Base-by-base conservation (phyloP, 352 stramenopile genomes). In the Pythium rishiriense region DNA sequence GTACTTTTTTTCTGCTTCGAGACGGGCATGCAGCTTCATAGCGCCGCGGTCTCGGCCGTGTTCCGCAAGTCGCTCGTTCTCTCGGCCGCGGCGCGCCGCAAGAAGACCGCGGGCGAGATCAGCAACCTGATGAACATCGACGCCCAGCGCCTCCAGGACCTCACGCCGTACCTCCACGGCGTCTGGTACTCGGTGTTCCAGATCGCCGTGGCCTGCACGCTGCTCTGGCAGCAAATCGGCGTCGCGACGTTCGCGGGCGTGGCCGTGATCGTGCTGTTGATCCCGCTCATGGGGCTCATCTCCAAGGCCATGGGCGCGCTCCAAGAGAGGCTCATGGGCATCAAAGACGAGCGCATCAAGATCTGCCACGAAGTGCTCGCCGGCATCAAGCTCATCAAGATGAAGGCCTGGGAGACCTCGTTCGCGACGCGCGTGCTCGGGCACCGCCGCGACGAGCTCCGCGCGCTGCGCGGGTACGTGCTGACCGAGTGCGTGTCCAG, bases 101-200 rank as follows among this genome's bases (percentile, higher is more conserved):
- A 89, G 61, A 80, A 76, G 53, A 94, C 81, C 25, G 84, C 92
- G 21, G 96, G 96, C 48, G 93, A 99, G 79, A 98, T 99, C 68
- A 97, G 93, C 12, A 99, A 99, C 70, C 86, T 99, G 26, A 98
- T 99, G 82, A 97, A 91, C 10, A 97, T 98, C 70, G 97, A 99
- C 74, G 94, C 95, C 8, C 85, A 98, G 74, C 84, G 94, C 12
- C 78, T 99, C 45, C 97, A 99, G 69, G 90, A 98, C 53, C 78
- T 98, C 42, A 97, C 94, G 54, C 86, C 90, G n/a, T 98, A 98
- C 72, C 64, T 98, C 19, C 83, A 98, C 63, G 90, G 94, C 48
- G 84, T 97, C 42, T 93, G 94, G 78, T 93, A 90, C 53, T 91
- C 92, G 10, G 59, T 78, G 4, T 91, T 91, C 72, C 85, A 93